Base-by-base conservation (phyloP, 2,329 filamentous ascomycete genomes). In the Hirsutella minnesotensis region DNA sequence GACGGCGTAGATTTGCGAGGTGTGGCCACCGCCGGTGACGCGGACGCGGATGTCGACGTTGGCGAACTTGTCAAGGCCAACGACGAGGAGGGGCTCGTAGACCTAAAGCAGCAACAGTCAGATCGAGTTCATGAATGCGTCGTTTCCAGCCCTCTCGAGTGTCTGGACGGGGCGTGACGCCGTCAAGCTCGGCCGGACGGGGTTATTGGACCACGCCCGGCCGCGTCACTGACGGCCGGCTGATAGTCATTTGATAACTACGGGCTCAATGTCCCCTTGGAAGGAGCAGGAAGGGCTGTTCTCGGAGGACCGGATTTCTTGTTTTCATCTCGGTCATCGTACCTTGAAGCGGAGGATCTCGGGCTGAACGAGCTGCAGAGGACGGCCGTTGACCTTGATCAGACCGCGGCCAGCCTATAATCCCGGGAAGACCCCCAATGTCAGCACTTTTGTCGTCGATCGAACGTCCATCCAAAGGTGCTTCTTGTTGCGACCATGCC, bases 381-480 rank as follows among this genome's bases (percentile, higher is more conserved):
- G 92, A 69, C 87, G 86, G 73, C 92, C 92, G 79, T 96, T 98
- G 73, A 95, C 92, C 79, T 94, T 95, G 74, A 98, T 80, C 62
- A 96, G 82, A 70, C 92, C 92, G 55, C 59, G 58, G 51, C 66
- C 66, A 56, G 66, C 57, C 66, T 68, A 50, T 16, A 19, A 2
- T 9, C 9, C 3, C n/a, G n/a, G n/a, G 9, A 46, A 42, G 1
- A 22, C 27, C 24, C 13, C 21, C 36, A 18, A 33, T 38, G 34
- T 42, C 41, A 38, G 41, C 24, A 7, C 24, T 27, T 27, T 27
- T 12, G 7, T 27, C 7, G 7, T 27, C 12, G 24, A 27, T 27
- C 24, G 12, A 27, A 27, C 7, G 7, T 27, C 24, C 24, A n/a
- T n/a, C n/a, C n/a, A n/a, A n/a, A n/a, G n/a, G 30, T 31, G 7